Percentiles rank a stretch among this genome's conserved stretches.
Evolutionary conservation across 768 basidiomycete genomes (phyloP).

Genomic region (Podaxis sp.): DNA sequence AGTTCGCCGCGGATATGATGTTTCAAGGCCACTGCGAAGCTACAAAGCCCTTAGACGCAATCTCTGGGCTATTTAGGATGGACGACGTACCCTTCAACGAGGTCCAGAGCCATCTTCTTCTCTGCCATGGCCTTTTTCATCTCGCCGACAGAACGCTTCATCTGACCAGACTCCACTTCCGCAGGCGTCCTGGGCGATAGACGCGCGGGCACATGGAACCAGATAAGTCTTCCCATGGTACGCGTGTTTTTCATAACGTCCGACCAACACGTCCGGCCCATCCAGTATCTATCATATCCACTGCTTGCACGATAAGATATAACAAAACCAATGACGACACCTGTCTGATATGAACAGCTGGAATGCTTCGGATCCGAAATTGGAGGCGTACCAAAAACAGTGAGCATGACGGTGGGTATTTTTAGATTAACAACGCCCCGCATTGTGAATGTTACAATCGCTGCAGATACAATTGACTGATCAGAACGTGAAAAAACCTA

Average conservation of each 20-base stretch:
- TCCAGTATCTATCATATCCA: constrained; percentile 68
- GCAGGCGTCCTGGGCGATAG: constrained; percentile 39
- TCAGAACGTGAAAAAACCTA: background rate
- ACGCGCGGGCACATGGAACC: constrained; percentile 61
- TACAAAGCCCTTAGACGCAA: constrained; percentile 19
- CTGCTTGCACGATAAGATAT: constrained; percentile 65
- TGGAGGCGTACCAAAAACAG: constrained; percentile 49
- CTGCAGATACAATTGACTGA: constrained; percentile 24
- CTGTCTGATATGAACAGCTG: constrained; percentile 21
- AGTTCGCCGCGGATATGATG: constrained; percentile 64
- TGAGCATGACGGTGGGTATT: constrained; percentile 59
- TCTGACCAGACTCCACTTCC: constrained; percentile 31
- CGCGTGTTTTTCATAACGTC: constrained; percentile 53
- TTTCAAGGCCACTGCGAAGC: constrained; percentile 57
- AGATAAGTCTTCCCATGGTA: constrained; percentile 52
- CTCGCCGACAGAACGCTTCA: constrained; percentile 39
- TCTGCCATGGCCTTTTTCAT: constrained; percentile 55
- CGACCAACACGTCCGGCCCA: constrained; percentile 55
- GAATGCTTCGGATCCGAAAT: background rate
- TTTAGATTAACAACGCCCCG: constrained; percentile 36
- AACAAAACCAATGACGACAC: constrained; percentile 61
- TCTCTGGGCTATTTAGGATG: background rate
- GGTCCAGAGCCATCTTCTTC: constrained; percentile 58
- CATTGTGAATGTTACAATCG: constrained; percentile 44
- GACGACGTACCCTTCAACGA: constrained; percentile 51